Evolutionary conservation across 1,139 yeast species (phyloP).

Genomic region (Ashbya aceris): DNA sequence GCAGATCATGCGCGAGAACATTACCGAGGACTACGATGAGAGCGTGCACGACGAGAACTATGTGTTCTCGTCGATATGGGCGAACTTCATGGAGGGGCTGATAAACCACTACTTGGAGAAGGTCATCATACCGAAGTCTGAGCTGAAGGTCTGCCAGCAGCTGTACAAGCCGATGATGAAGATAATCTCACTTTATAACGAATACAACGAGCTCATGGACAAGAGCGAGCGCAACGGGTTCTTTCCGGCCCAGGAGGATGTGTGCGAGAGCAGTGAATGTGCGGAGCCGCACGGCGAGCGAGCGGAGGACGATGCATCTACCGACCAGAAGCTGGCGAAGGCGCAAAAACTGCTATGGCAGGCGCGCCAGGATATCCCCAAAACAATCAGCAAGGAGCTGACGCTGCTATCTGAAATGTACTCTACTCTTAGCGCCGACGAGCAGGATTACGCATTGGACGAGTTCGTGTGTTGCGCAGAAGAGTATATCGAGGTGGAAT

Average conservation of each 20-base stretch:
- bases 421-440: slow-evolving; percentile 29
- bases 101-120: slow-evolving; percentile 30
- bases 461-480: slow-evolving; percentile 32
- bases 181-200: slow-evolving; percentile 28
- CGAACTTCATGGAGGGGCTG: slow-evolving; percentile 31
- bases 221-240: slow-evolving; percentile 29
- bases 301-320: neutral
- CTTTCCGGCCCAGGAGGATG: slow-evolving; percentile 13
- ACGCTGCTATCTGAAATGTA: slow-evolving; percentile 30
- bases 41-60: slow-evolving; percentile 27
- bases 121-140: slow-evolving; percentile 29
- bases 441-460: slow-evolving; percentile 30
- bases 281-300: slow-evolving; percentile 12
- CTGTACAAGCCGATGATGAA: slow-evolving; percentile 31
- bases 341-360: slow-evolving; percentile 30
- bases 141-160: slow-evolving; percentile 31
- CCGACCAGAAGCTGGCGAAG: slow-evolving; percentile 19
- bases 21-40: slow-evolving; percentile 27
- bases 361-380: slow-evolving; percentile 31
- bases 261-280: slow-evolving; percentile 3
- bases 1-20: slow-evolving; percentile 26
- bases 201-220: slow-evolving; percentile 29
- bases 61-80: slow-evolving; percentile 31
- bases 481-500: slow-evolving; percentile 30
- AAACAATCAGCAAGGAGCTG: slow-evolving; percentile 29